Evolutionary conservation across 2,329 filamentous ascomycete genomes (phyloP).

Genomic region (Colletotrichum musae): DNA sequence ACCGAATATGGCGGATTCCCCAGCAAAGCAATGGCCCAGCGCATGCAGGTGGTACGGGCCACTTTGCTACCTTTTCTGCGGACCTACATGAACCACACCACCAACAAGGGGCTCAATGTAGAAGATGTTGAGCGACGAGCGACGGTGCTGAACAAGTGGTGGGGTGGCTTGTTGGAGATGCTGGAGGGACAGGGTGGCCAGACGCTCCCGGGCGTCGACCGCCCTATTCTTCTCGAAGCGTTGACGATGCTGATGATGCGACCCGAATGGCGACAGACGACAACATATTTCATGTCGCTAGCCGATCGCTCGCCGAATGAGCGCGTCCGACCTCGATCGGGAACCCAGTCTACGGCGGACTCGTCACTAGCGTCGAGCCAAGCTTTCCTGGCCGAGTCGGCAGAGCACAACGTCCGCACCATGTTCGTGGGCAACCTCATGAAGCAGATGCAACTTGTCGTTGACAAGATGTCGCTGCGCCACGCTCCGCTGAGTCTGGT

Average conservation of each 20-base stretch:
- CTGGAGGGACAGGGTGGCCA: constrained; percentile 78
- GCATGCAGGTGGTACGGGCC: constrained; percentile 81
- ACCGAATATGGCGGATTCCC: constrained; percentile 71
- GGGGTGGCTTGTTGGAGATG: constrained; percentile 85
- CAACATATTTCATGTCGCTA: constrained; percentile 76
- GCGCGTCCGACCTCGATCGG: constrained; percentile 59
- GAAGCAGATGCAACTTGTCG: constrained; percentile 87
- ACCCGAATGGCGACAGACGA: constrained; percentile 86
- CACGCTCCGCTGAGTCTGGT: constrained; percentile 78
- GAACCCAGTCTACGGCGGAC: constrained; percentile 64
- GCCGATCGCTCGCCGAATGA: constrained; percentile 67
- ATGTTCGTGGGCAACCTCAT: constrained; percentile 88
- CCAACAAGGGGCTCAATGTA: constrained; percentile 74
- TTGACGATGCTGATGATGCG: constrained; percentile 88
- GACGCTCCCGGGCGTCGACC: constrained; percentile 86
- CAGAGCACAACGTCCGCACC: constrained; percentile 89
- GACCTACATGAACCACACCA: constrained; percentile 77
- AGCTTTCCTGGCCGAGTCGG: constrained; percentile 72
- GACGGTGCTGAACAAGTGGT: constrained; percentile 91
- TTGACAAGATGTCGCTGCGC: constrained; percentile 88
- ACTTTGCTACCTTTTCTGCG: constrained; percentile 83
- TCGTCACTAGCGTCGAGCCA: constrained; percentile 79
- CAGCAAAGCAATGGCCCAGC: constrained; percentile 79
- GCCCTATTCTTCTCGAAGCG: constrained; percentile 84
- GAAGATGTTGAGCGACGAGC: constrained; percentile 88